Percentiles rank a stretch among this genome's conserved stretches.
Evolutionary conservation across 306 rosid species (phyloP).

Genomic region (Glycine soja): DNA sequence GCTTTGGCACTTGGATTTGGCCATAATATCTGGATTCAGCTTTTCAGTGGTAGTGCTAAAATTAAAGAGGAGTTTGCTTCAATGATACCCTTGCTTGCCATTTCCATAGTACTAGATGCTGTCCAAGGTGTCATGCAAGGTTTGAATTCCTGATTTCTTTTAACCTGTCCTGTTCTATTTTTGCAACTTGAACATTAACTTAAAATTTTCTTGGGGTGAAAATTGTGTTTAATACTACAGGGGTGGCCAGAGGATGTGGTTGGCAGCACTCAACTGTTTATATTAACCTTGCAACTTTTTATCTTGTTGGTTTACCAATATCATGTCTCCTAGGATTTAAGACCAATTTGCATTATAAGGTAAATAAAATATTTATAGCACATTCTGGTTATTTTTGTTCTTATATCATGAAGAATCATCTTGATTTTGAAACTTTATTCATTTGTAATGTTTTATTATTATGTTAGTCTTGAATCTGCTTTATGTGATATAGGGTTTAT

Average conservation of each 20-base stretch:
- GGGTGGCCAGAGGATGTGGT: slow-evolving; percentile 91
- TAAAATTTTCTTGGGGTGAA: neutral
- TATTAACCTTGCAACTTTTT: slow-evolving; percentile 71
- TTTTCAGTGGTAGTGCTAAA: slow-evolving; percentile 57
- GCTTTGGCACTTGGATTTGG: slow-evolving; percentile 67
- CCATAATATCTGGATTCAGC: slow-evolving; percentile 66
- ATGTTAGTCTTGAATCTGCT: slow-evolving; percentile 10
- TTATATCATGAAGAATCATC: neutral
- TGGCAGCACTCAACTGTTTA: slow-evolving; percentile 73
- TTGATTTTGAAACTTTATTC: neutral
- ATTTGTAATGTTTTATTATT: neutral
- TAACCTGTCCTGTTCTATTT: neutral
- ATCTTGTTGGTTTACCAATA: slow-evolving; percentile 71
- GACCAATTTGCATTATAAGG: slow-evolving; percentile 66
- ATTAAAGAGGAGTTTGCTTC: slow-evolving; percentile 65
- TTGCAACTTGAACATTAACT: neutral
- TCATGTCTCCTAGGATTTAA: slow-evolving; percentile 68
- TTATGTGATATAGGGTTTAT: slow-evolving; percentile 65
- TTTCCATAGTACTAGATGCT: slow-evolving; percentile 72
- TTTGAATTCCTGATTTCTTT: slow-evolving; percentile 36
- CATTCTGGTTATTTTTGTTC: slow-evolving; percentile 5
- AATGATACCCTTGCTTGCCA: slow-evolving; percentile 70
- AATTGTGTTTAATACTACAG: slow-evolving; percentile 51
- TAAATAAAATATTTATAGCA: slow-evolving; percentile 37
- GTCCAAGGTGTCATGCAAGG: slow-evolving; percentile 90